A percentile compares a stretch with the other conserved stretches of the same genome.
These are phyloP conservation scores for Thyridium curvatum DNA, from an alignment of 2,329 filamentous ascomycete genomes.

Conservation along the genomic window DNA sequence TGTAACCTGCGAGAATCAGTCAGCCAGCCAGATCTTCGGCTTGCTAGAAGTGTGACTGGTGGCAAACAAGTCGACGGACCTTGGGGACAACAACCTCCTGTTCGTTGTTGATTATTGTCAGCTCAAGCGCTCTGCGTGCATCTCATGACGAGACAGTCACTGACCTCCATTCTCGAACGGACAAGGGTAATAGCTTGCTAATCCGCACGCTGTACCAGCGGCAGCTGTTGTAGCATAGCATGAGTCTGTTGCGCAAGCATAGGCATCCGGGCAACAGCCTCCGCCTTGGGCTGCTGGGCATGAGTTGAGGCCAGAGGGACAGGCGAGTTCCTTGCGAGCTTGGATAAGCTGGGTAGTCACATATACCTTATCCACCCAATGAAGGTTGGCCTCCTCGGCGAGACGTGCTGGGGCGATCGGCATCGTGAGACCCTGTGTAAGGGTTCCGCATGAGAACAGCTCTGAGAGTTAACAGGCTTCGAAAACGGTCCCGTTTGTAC, in stretches of 20 bases:
- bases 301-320: constrained; percentile 16
- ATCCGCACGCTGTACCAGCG: constrained; percentile 28
- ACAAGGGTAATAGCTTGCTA: constrained; percentile 32
- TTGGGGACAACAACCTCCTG: constrained; percentile 22
- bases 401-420: no score
- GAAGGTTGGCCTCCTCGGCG: not conserved
- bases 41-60: no score
- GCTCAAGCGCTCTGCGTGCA: constrained; percentile 4
- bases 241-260: constrained; percentile 38
- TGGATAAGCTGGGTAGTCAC: constrained; percentile 9
- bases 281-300: constrained; percentile 34
- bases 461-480: no score
- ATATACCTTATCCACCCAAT: constrained; percentile 12
- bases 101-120: not conserved
- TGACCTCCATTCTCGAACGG: constrained; percentile 25
- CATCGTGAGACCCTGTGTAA: no score
- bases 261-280: constrained; percentile 41
- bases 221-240: constrained; percentile 40
- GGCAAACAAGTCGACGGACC: no score
- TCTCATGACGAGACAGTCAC: constrained; percentile 9
- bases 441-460: no score
- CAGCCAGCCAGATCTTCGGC: no score
- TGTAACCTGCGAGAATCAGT: constrained; percentile 22
- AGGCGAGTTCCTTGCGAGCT: constrained; percentile 13
- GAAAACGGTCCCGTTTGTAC: no score